Percentiles rank a stretch among this genome's conserved stretches.
Conservation (phyloP, 2,329 filamentous ascomycete species). For the Huntiella moniliformis region DNA sequence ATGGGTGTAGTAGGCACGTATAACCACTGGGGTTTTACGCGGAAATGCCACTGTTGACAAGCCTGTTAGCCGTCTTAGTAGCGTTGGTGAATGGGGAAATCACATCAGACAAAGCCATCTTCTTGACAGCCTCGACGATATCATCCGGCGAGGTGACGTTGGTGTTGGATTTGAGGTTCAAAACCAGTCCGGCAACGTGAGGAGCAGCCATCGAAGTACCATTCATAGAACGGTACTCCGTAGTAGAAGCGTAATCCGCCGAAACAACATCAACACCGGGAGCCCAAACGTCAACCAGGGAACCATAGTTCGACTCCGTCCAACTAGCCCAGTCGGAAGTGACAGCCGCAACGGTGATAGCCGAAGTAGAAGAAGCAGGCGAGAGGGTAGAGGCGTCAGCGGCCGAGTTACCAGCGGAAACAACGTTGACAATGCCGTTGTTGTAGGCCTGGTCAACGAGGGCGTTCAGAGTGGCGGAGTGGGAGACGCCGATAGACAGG, state of each 20-base stretch:
- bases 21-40: background rate
- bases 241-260: constrained; percentile 22
- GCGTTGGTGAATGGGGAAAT: constrained; percentile 4
- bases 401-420: constrained; percentile 15
- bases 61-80: constrained; percentile 1
- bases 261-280: constrained; percentile 25
- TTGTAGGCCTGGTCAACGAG: constrained; percentile 15
- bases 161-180: constrained; percentile 8
- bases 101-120: constrained; percentile 2
- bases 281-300: constrained; percentile 25
- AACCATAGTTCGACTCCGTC: constrained; percentile 26
- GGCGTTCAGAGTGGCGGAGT: constrained; percentile 10
- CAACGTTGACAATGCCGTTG: constrained; percentile 22
- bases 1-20: background rate
- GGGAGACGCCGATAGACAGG: constrained; percentile 22
- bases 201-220: constrained; percentile 32
- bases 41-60: constrained; percentile 7
- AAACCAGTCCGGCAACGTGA: constrained; percentile 6
- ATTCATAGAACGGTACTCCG: constrained; percentile 21
- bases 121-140: background rate
- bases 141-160: constrained; percentile 2
- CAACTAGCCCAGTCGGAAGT: constrained; percentile 19
- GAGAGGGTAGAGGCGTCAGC: constrained; percentile 11
- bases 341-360: constrained; percentile 17
- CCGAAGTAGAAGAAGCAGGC: constrained; percentile 14